Percentiles rank a stretch among this genome's conserved stretches.
Evolutionary conservation across 371 early-diverging fungal genomes (phyloP).

Genomic region (Lichtheimia corymbifera): DNA sequence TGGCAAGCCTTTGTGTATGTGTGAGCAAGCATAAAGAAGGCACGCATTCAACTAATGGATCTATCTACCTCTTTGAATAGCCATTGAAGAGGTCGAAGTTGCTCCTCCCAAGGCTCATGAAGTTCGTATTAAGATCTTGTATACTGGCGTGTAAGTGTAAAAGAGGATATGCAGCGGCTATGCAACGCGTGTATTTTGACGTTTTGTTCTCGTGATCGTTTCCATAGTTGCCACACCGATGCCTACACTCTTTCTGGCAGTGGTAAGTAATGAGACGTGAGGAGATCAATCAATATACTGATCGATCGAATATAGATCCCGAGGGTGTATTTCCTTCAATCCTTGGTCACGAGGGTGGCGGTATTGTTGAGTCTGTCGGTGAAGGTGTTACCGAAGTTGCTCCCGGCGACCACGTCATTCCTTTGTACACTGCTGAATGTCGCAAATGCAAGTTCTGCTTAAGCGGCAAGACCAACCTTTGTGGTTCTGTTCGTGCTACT

Average conservation of each 20-base stretch:
- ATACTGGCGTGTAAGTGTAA: slow-evolving; percentile 79
- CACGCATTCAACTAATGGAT: background rate
- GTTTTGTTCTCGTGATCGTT: background rate
- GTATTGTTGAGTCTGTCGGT: slow-evolving; percentile 95
- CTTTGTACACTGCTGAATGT: slow-evolving; percentile 94
- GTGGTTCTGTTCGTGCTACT: slow-evolving; percentile 87
- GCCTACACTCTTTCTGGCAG: slow-evolving; percentile 90
- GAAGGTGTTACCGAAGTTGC: slow-evolving; percentile 92
- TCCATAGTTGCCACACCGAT: slow-evolving; percentile 85
- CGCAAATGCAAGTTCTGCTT: slow-evolving; percentile 94
- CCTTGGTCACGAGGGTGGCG: slow-evolving; percentile 96
- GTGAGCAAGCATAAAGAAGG: background rate
- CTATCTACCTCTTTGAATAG: slow-evolving; percentile 34
- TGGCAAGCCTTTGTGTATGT: slow-evolving; percentile 85
- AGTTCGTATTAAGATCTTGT: slow-evolving; percentile 90
- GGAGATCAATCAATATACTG: background rate
- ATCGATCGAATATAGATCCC: slow-evolving; percentile 55
- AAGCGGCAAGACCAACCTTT: slow-evolving; percentile 95
- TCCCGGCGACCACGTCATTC: slow-evolving; percentile 94
- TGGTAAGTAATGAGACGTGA: slow-evolving; percentile 42
- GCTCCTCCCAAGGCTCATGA: slow-evolving; percentile 94
- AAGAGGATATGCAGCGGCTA: too few species aligned
- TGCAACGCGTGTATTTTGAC: background rate
- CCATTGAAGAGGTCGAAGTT: slow-evolving; percentile 89
- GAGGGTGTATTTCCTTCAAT: slow-evolving; percentile 93